phyloP scores from a whole-genome alignment of 495 filamentous ascomycete species.

The Lophium mytilinum region DNA sequence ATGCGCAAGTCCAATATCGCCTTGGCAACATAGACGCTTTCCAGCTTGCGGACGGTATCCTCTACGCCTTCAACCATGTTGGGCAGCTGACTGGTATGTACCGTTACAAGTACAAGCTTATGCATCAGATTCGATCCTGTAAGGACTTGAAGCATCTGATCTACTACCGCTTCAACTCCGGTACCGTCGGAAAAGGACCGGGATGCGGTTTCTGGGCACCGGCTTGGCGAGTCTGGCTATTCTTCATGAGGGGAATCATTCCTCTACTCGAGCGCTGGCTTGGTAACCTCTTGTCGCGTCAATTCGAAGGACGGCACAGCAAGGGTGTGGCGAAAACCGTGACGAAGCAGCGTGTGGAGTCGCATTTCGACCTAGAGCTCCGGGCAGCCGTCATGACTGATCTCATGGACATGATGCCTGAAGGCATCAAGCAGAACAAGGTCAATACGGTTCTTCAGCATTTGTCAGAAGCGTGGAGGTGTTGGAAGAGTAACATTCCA shows the following conservation, averaged over 20 bases:
- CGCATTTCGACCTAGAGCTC: conserved; percentile 95
- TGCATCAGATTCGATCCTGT: conserved; percentile 99
- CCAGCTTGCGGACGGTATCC: conserved; percentile 95
- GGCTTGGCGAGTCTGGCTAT: conserved; percentile 98
- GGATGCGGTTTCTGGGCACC: conserved; percentile 99
- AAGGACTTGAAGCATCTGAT: conserved; percentile 99
- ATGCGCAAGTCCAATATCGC: conserved; percentile 97
- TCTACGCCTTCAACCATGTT: conserved; percentile 99
- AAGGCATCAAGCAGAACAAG: conserved; percentile 99
- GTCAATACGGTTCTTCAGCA: conserved; percentile 97
- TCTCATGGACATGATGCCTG: conserved; percentile 99
- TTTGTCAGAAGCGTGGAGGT: conserved; percentile 95
- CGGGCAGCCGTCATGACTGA: conserved; percentile 98
- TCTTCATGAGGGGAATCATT: conserved; percentile 99
- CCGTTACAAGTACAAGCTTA: conserved; percentile 99
- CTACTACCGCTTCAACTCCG: conserved; percentile 98
- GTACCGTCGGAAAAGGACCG: conserved; percentile 93
- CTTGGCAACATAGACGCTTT: conserved; percentile 98
- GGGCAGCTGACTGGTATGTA: conserved; percentile 99
- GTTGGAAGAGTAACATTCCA: conserved; percentile 99
- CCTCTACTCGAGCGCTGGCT: conserved; percentile 96
- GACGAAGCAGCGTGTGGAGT: conserved; percentile 98
- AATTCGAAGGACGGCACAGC: conserved; percentile 98
- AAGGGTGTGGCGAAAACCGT: conserved; percentile 99
- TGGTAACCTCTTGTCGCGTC: conserved; percentile 89